phyloP scores from a whole-genome alignment of 192 early-diverging fungal genomes.

The Coemansia sp. region DNA sequence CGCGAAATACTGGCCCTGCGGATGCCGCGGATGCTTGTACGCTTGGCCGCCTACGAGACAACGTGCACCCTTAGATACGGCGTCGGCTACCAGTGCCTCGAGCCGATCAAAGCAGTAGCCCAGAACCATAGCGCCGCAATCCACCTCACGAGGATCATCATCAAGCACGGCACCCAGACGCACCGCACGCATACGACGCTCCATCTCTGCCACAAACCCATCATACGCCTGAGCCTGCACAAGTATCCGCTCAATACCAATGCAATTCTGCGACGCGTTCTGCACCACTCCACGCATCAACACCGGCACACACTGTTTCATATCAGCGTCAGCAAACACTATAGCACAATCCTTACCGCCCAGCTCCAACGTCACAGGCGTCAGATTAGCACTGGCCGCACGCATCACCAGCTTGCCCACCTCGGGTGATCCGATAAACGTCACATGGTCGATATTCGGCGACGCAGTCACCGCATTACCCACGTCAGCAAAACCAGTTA shows the following conservation, averaged over 20 bases:
- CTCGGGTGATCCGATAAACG: slow-evolving; percentile 83
- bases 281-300: slow-evolving; percentile 84
- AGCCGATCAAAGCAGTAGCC: slow-evolving; percentile 57
- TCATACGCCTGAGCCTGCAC: slow-evolving; percentile 71
- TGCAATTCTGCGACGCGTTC: slow-evolving; percentile 88
- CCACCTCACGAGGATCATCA: slow-evolving; percentile 58
- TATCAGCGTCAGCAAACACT: slow-evolving; percentile 71
- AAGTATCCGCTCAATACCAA: slow-evolving; percentile 84
- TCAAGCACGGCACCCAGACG: slow-evolving; percentile 74
- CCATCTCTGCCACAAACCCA: slow-evolving; percentile 64
- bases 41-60: slow-evolving; percentile 67
- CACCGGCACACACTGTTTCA: slow-evolving; percentile 66
- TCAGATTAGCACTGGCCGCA: slow-evolving; percentile 69
- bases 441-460: slow-evolving; percentile 70
- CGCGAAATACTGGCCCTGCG: slow-evolving; percentile 75
- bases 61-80: slow-evolving; percentile 74
- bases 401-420: slow-evolving; percentile 78
- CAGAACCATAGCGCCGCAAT: slow-evolving; percentile 87
- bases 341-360: slow-evolving; percentile 90
- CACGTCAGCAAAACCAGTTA: slow-evolving; percentile 79
- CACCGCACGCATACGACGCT: slow-evolving; percentile 58
- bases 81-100: slow-evolving; percentile 69
- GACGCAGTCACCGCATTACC: slow-evolving; percentile 69
- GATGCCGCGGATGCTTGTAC: slow-evolving; percentile 69
- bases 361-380: slow-evolving; percentile 84